Evolutionary conservation across 345 rosid genomes (phyloP).

Genomic region (Gossypium herbaceum): DNA sequence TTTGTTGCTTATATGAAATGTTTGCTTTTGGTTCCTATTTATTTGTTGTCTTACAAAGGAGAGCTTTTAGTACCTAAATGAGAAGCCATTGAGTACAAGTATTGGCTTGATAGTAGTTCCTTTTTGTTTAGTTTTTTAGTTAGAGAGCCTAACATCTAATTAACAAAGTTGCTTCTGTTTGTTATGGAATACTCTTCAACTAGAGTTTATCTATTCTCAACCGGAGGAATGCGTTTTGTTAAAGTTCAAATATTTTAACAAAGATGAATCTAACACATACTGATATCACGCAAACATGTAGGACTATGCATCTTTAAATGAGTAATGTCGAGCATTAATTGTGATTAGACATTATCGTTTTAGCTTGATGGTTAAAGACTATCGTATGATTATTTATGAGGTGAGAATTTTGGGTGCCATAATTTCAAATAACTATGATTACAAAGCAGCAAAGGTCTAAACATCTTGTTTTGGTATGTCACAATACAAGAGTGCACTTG

Average conservation of each 20-base stretch:
- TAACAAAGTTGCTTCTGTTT: not conserved
- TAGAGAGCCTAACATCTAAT: not conserved
- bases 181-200: not conserved
- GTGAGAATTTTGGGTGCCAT: not conserved
- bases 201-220: not conserved
- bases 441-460: not conserved
- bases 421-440: not conserved
- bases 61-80: not conserved
- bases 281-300: not conserved
- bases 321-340: not conserved
- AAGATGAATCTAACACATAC: not conserved
- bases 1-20: slow-evolving; percentile 1
- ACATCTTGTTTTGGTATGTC: not conserved
- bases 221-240: not conserved
- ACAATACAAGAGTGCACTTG: not conserved
- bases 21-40: slow-evolving; percentile 1
- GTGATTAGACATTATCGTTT: not conserved
- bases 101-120: not conserved
- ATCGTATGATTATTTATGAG: not conserved
- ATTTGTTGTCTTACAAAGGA: not conserved
- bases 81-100: not conserved
- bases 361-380: not conserved
- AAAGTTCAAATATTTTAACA: slow-evolving; percentile 1
- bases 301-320: slow-evolving; percentile 2
- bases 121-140: not conserved